phyloP scores from a whole-genome alignment of 371 early-diverging fungal genomes.

The Mortierella sp. region DNA sequence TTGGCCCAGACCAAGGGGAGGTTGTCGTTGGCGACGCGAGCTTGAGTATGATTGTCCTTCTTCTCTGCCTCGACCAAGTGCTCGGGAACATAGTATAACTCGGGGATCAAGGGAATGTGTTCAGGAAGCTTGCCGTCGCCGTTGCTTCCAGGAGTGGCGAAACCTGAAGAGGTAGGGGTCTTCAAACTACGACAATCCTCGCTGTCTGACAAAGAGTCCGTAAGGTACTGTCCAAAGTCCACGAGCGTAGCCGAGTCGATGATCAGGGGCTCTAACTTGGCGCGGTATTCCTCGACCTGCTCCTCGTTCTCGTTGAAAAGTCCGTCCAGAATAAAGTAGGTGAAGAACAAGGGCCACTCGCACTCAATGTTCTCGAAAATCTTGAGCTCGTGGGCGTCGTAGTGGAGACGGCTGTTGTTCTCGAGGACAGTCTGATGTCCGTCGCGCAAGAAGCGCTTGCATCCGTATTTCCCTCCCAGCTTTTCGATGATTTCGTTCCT shows the following conservation, averaged over 20 bases:
- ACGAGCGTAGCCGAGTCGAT: constrained; percentile 76
- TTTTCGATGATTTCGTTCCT: constrained; percentile 85
- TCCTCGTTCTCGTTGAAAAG: constrained; percentile 77
- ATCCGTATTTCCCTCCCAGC: constrained; percentile 88
- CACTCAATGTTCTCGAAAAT: constrained; percentile 92
- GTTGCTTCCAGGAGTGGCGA: constrained; percentile 38
- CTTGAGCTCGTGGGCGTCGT: constrained; percentile 87
- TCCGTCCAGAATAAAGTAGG: constrained; percentile 90
- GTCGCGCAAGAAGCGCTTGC: constrained; percentile 91
- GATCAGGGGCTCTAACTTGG: constrained; percentile 76
- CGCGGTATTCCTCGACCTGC: constrained; percentile 80
- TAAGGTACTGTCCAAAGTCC: constrained; percentile 56
- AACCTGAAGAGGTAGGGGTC: constrained; percentile 55
- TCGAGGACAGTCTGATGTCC: constrained; percentile 92
- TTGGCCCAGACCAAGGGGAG: constrained; percentile 94
- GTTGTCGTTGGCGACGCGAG: constrained; percentile 87
- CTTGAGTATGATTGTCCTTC: constrained; percentile 78
- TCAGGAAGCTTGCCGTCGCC: constrained; percentile 53
- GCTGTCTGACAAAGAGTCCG: constrained; percentile 55
- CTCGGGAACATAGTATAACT: constrained; percentile 86
- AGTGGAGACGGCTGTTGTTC: constrained; percentile 75
- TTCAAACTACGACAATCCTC: constrained; percentile 48
- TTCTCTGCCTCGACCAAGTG: constrained; percentile 84
- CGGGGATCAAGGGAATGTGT: constrained; percentile 76
- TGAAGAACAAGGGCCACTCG: constrained; percentile 95